Base-by-base conservation (phyloP, 2,329 filamentous ascomycete species). In the Aspergillus tubingensis region DNA sequence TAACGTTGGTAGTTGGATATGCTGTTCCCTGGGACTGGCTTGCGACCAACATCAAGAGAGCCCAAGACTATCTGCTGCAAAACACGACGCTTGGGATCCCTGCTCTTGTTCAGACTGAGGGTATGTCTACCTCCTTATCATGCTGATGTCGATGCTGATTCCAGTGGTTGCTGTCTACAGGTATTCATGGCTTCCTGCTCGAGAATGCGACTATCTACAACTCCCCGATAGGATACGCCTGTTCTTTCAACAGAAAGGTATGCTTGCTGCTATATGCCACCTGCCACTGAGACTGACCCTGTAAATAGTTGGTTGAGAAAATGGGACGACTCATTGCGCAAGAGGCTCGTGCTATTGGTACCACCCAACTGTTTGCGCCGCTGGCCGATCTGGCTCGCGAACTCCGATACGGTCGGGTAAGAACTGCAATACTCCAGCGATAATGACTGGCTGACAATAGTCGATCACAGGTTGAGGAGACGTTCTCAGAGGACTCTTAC, bases 191-290 rank as follows among this genome's bases (percentile, higher is more conserved):
- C 1, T 87, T 91, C 65, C 78, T 91, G 32, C 83, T 88, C 47
- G 83, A 84, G 8, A 91, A 91, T 71, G 89, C 88, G 2, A 92
- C 90, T 1, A 90, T 92, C 61, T 92, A 91, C 79, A 92, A 91
- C 75, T 90, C 87, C 1, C 89, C 90, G 0, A 91, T 92, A 66
- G 89, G 80, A 7, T 85, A 89, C 56, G 89, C 85, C 15, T 91
- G 88, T 68, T 88, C 88, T 0, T 92, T 87, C 78, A 90, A 92
- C 70, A 83, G 84, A 0, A 80, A 81, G 39, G 75, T 77, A 65
- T 58, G 65, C 23, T 11, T 8, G 27, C 13, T 17, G 10, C 15
- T 25, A 1, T 11, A 1, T 15, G 8, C 8, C n/a, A 23, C 15
- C 25, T 17, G 13, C 2, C 13, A 13, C 32, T 23, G 8, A 49